Percentiles rank a stretch among this genome's conserved stretches.
Conservation (phyloP, 2,329 filamentous ascomycete species). For the Ciborinia camelliae region DNA sequence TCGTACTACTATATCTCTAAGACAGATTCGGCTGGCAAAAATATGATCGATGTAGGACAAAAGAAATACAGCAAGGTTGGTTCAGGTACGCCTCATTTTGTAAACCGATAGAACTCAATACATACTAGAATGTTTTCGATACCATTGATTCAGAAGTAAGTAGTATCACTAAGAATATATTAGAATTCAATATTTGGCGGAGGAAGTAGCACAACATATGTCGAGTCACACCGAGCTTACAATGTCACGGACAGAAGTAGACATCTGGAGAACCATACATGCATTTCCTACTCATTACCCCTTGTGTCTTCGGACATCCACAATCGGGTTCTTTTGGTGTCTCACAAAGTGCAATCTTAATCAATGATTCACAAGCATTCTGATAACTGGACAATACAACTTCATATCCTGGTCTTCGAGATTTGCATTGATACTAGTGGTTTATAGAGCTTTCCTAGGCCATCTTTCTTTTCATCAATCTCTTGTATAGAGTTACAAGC, state of each 20-base stretch:
- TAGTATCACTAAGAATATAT: not conserved
- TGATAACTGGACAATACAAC: too few species aligned
- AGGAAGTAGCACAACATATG: not conserved
- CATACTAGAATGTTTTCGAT: not conserved
- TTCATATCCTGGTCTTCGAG: not conserved
- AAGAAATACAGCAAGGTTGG: not conserved
- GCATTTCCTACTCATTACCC: not conserved
- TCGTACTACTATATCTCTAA: not conserved
- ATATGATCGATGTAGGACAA: not conserved
- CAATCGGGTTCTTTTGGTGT: not conserved
- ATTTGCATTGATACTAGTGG: not conserved
- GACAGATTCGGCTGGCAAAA: not conserved
- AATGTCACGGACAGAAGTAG: not conserved
- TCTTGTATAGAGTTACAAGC: conserved; percentile 2
- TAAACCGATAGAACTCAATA: not conserved
- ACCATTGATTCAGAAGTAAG: not conserved
- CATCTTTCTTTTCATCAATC: not conserved
- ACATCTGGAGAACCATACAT: not conserved
- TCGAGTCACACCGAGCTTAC: not conserved
- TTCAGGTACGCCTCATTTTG: not conserved
- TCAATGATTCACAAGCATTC: not conserved
- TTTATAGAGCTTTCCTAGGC: not conserved
- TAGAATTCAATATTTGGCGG: not conserved
- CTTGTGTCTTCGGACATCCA: not conserved
- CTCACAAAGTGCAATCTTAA: not conserved